Percentiles rank a stretch among this genome's conserved stretches.
phyloP scores from a whole-genome alignment of 179 eudicot species.

The Nepenthes alata region DNA sequence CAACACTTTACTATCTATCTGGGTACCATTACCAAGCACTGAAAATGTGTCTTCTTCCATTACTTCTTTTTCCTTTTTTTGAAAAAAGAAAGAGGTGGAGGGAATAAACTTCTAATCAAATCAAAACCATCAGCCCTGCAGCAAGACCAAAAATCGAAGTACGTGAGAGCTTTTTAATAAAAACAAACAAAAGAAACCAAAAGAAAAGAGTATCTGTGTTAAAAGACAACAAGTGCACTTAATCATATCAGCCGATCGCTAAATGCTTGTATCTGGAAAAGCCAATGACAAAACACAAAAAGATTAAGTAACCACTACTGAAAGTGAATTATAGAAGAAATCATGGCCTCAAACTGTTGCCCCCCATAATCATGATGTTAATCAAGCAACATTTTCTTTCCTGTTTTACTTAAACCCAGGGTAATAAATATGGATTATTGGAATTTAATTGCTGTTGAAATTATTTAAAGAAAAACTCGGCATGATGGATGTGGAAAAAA shows the following conservation, averaged over 20 bases:
- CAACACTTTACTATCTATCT: slow-evolving; percentile 63
- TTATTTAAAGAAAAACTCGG: slow-evolving; percentile 13
- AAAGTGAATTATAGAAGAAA: slow-evolving; percentile 2
- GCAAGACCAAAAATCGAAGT: slow-evolving; percentile 5
- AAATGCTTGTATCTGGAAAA: background rate
- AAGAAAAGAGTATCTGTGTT: background rate
- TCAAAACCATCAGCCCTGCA: slow-evolving; percentile 13
- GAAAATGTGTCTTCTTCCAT: slow-evolving; percentile 80
- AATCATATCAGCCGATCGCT: background rate
- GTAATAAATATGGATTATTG: too few relatives aligned
- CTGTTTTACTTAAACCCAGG: too few relatives aligned
- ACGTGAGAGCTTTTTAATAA: background rate
- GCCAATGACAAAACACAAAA: background rate
- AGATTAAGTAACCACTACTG: background rate
- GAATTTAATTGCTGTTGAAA: background rate
- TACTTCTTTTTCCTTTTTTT: background rate
- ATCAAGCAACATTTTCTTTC: too few relatives aligned
- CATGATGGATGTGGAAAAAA: slow-evolving; percentile 44
- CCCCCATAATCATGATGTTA: background rate
- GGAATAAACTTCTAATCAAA: slow-evolving; percentile 2
- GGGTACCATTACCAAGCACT: slow-evolving; percentile 52
- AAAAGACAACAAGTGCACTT: background rate
- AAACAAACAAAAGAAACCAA: background rate
- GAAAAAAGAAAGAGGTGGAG: too few relatives aligned
- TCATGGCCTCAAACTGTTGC: slow-evolving; percentile 12